phyloP scores from a whole-genome alignment of 805 yeast species.

The Kockiozyma suomiensis region DNA sequence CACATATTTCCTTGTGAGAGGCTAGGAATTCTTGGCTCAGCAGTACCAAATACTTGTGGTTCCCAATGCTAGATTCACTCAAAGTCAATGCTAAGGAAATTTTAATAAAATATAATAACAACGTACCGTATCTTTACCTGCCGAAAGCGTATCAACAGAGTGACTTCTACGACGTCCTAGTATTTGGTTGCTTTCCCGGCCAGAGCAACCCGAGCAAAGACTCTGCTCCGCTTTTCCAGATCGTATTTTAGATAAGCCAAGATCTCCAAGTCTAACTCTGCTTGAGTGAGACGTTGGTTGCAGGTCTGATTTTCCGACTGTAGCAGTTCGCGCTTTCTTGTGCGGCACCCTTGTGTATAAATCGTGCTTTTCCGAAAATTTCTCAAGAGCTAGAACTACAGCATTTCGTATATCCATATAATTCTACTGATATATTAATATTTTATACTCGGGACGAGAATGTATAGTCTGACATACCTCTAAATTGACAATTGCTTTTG shows the following conservation, averaged over 20 bases:
- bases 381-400: not conserved
- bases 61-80: constrained; percentile 7
- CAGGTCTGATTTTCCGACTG: not conserved
- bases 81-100: no score
- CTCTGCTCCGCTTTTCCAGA: constrained; percentile 2
- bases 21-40: constrained; percentile 13
- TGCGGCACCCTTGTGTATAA: not conserved
- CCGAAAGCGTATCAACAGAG: not conserved
- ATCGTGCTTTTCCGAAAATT: not conserved
- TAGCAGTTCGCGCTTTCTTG: not conserved
- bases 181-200: not conserved
- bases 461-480: constrained; percentile 19
- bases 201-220: not conserved
- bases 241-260: constrained; percentile 8
- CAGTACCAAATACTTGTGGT: constrained; percentile 2
- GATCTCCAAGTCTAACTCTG: not conserved
- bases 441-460: not conserved
- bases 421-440: constrained; percentile 1
- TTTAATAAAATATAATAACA: no score
- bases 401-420: not conserved
- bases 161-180: not conserved
- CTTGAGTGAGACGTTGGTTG: not conserved
- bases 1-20: not conserved
- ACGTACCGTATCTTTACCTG: not conserved
- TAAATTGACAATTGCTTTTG: constrained; percentile 13